Base-by-base conservation (phyloP, 306 rosid genomes). In the Inga oerstediana region DNA sequence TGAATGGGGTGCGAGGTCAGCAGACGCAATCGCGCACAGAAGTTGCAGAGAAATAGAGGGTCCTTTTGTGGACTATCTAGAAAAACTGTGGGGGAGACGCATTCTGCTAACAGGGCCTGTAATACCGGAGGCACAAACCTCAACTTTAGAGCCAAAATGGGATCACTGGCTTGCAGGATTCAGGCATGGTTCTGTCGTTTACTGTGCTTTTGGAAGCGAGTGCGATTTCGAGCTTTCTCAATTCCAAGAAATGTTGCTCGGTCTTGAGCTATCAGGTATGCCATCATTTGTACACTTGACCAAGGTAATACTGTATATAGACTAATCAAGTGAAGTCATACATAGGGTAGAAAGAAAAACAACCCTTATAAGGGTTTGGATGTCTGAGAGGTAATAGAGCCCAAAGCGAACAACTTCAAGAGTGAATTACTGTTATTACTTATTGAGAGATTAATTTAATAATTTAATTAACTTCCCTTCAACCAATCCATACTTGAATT, bases 71-170 rank as follows among this genome's bases (percentile, higher is more conserved):
- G 79, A 76, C 11, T 76, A 72, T 72, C n/a, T 44, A 0, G 76
- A 72, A 43, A 54, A 27, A 17, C 19, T 58, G 30, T 20, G 66
- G 52, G 66, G 30, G 15, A 81, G 46, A n/a, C 74, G 52, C 4
- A 24, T 74, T 34, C 4, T 81, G 44, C 65, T 81, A n/a, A 61
- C 54, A 13, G 75, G 64, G 20, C 75, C 79, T 13, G 52, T 74
- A 1, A 11, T 59, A 4, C 79, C 76, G 4, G 58, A 52, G 44
- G 20, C 82, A 61, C 32, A 43, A 5, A 30, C 71, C 8, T 70
- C 74, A 22, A 24, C 45, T 34, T 77, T 83, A 30, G 82, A 83
- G 20, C 79, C 19, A 45, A 70, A 83, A 77, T 71, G 82, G 56
- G 58, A 22, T 69, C 54, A 52, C 3, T 54, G 77, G 82, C 82